These are phyloP conservation scores for Sporormia fimetaria DNA, from an alignment of 495 filamentous ascomycete species.

Conservation along the genomic window DNA sequence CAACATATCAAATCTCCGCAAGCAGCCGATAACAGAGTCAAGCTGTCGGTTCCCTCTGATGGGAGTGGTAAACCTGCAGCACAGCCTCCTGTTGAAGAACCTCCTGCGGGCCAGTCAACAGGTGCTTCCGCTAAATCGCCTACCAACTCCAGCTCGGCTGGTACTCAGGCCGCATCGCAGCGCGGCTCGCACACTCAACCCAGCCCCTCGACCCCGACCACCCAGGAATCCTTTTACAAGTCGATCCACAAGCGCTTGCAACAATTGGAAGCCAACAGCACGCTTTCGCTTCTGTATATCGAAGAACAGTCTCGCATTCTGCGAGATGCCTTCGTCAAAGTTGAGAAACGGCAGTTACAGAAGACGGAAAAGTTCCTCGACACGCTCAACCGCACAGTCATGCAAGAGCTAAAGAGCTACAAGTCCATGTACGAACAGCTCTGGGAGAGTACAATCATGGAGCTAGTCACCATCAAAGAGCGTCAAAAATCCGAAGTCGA, in stretches of 20 bases:
- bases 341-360: conserved; percentile 74
- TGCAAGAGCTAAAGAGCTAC: conserved; percentile 71
- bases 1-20: no score
- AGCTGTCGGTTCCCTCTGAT: no score
- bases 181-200: conserved; percentile 41
- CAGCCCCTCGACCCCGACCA: conserved; percentile 59
- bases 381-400: conserved; percentile 71
- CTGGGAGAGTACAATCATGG: conserved; percentile 88
- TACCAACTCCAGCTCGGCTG: conserved; percentile 3
- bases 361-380: conserved; percentile 76
- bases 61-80: neutral
- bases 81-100: neutral
- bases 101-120: neutral
- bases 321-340: conserved; percentile 79
- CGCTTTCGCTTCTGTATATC: conserved; percentile 88
- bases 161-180: conserved; percentile 8
- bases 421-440: conserved; percentile 85
- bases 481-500: conserved; percentile 69
- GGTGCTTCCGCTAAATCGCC: conserved; percentile 3
- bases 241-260: conserved; percentile 85
- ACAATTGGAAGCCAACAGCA: conserved; percentile 82
- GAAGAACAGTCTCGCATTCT: conserved; percentile 89
- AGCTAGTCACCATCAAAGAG: conserved; percentile 75
- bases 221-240: conserved; percentile 97
- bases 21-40: no score